These are phyloP conservation scores for Theileria sp. DNA, from an alignment of 169 alveolate genomes.

Conservation along the genomic window DNA sequence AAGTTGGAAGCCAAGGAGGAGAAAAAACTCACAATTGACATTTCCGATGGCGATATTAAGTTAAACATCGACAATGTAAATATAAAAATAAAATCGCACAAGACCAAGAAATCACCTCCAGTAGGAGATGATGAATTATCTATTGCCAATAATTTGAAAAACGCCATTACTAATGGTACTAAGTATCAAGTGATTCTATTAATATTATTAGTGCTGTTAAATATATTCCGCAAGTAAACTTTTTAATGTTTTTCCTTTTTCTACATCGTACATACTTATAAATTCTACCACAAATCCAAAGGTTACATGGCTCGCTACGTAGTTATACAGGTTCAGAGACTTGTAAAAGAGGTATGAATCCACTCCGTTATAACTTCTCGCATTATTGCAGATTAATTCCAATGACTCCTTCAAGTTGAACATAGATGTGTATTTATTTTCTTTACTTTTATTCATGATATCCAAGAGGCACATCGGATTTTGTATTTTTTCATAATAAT, in stretches of 20 bases:
- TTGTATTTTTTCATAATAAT: constrained; percentile 23
- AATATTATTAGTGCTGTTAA: not conserved
- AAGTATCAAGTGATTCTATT: not conserved
- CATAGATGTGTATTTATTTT: not conserved
- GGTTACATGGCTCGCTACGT: not conserved
- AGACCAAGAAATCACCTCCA: not conserved
- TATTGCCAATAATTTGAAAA: not conserved
- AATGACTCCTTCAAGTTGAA: constrained; percentile 10
- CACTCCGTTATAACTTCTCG: constrained; percentile 17
- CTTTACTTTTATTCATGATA: not conserved
- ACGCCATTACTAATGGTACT: not conserved
- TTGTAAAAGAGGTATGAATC: constrained; percentile 14
- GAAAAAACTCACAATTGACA: not conserved
- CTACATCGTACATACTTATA: constrained; percentile 5
- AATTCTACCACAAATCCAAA: not conserved
- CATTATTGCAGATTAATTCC: constrained; percentile 19
- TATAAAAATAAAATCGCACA: constrained; percentile 1
- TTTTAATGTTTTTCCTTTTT: constrained; percentile 17
- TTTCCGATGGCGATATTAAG: not conserved
- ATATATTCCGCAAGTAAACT: not conserved
- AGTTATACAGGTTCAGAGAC: constrained; percentile 4
- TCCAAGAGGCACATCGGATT: constrained; percentile 25
- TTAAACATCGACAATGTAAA: not conserved
- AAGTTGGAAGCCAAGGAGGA: not conserved
- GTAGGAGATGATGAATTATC: not conserved